Evolutionary conservation across 495 filamentous ascomycete species (phyloP).

Genomic region (Entonaema liquescens): DNA sequence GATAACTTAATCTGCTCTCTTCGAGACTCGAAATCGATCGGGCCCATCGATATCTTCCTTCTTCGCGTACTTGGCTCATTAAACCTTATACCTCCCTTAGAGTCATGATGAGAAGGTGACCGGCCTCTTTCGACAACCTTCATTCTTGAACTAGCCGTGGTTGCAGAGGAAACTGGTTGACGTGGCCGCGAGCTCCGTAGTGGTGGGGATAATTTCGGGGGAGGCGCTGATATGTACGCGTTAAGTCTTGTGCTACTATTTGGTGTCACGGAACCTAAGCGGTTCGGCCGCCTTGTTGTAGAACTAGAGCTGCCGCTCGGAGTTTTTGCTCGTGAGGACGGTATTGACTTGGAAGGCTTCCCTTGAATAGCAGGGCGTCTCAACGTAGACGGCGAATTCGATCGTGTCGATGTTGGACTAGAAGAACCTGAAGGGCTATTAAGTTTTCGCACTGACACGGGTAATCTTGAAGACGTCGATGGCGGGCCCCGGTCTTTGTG

Average conservation of each 20-base stretch:
- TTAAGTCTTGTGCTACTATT: slow-evolving; percentile 57
- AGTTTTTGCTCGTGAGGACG: slow-evolving; percentile 51
- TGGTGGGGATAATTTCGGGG: slow-evolving; percentile 68
- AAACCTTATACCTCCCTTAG: slow-evolving; percentile 47
- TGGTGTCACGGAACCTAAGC: slow-evolving; percentile 40
- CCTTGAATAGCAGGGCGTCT: slow-evolving; percentile 51
- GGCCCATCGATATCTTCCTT: slow-evolving; percentile 64
- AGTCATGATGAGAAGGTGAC: slow-evolving; percentile 49
- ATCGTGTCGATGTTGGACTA: slow-evolving; percentile 59
- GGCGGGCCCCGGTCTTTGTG: slow-evolving; percentile 46
- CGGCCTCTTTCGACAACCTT: slow-evolving; percentile 55
- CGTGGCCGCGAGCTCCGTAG: slow-evolving; percentile 84
- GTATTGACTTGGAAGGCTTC: slow-evolving; percentile 51
- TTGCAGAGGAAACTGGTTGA: slow-evolving; percentile 79
- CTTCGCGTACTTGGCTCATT: slow-evolving; percentile 50
- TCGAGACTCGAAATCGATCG: slow-evolving; percentile 80
- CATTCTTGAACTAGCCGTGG: slow-evolving; percentile 70
- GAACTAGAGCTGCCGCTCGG: slow-evolving; percentile 48
- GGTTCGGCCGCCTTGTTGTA: slow-evolving; percentile 37
- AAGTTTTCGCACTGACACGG: slow-evolving; percentile 54
- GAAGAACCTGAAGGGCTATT: slow-evolving; percentile 52
- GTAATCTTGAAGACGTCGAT: slow-evolving; percentile 54
- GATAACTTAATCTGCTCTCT: slow-evolving; percentile 81
- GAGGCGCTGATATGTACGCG: slow-evolving; percentile 60
- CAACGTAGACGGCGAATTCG: slow-evolving; percentile 58